Conservation (phyloP, 257 asterid species). For the Gentiana dahurica region DNA sequence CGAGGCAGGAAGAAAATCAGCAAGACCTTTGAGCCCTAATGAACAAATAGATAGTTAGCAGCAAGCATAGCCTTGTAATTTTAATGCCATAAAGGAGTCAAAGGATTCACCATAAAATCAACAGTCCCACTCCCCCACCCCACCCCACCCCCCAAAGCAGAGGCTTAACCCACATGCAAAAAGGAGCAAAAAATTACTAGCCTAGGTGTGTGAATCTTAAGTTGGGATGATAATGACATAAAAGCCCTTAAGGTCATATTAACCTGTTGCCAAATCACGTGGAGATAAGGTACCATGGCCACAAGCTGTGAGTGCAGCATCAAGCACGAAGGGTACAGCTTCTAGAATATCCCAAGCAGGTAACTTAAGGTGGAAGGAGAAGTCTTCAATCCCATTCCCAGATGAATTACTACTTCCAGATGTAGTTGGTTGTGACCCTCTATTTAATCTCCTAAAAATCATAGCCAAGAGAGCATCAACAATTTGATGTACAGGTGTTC, state of each 20-base stretch:
- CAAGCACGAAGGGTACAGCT: slow-evolving; percentile 96
- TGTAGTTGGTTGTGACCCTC: slow-evolving; percentile 48
- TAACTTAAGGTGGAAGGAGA: slow-evolving; percentile 47
- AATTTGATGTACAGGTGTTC: slow-evolving; percentile 81
- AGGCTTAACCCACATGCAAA: no score
- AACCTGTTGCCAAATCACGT: slow-evolving; percentile 93
- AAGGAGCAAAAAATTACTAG: background rate
- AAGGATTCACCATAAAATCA: background rate
- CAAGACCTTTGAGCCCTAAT: slow-evolving; percentile 96
- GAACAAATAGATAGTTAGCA: slow-evolving; percentile 5
- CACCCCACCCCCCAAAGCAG: no score
- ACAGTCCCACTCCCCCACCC: no score
- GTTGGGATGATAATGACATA: background rate
- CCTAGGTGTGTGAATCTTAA: background rate
- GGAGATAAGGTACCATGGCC: slow-evolving; percentile 89
- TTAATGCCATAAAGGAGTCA: background rate
- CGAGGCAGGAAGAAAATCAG: slow-evolving; percentile 98
- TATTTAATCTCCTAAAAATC: slow-evolving; percentile 72
- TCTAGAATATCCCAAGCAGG: slow-evolving; percentile 99
- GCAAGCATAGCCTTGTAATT: slow-evolving; percentile 9
- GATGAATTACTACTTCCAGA: slow-evolving; percentile 77
- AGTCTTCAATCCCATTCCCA: slow-evolving; percentile 61
- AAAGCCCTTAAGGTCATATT: slow-evolving; percentile 7
- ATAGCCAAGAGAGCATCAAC: slow-evolving; percentile 75
- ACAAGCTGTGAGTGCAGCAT: slow-evolving; percentile 92